These are phyloP conservation scores for Xylariaceae sp. DNA, from an alignment of 2,329 filamentous ascomycete species.

Conservation along the genomic window DNA sequence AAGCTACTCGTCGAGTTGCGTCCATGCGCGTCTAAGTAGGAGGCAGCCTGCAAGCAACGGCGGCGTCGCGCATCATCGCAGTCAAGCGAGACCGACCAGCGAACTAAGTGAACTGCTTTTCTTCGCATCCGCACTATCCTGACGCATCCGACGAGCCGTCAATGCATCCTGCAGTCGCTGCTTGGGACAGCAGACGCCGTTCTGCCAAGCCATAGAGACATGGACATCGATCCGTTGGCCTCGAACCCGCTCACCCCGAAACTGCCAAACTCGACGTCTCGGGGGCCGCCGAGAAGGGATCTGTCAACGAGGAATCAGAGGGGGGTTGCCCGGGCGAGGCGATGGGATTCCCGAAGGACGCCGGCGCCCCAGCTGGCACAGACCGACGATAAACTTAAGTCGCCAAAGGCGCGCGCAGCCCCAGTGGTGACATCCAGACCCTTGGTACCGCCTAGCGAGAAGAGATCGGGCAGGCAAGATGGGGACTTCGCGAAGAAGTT, in stretches of 20 bases:
- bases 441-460: slow-evolving; percentile 20
- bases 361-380: slow-evolving; percentile 15
- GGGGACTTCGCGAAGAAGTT: slow-evolving; percentile 39
- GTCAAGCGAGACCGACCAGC: too few species aligned
- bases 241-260: slow-evolving; percentile 15
- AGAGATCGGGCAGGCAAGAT: slow-evolving; percentile 18
- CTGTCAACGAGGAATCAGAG: slow-evolving; percentile 15
- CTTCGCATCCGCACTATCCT: slow-evolving; percentile 1
- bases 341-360: slow-evolving; percentile 14
- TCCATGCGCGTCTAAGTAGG: too few species aligned
- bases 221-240: slow-evolving; percentile 22
- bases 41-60: too few species aligned
- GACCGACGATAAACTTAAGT: slow-evolving; percentile 9
- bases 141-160: slow-evolving; percentile 11
- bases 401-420: slow-evolving; percentile 15
- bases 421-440: slow-evolving; percentile 17
- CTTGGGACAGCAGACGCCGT: slow-evolving; percentile 19
- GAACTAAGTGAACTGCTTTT: too few species aligned
- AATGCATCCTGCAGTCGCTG: slow-evolving; percentile 21
- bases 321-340: slow-evolving; percentile 8
- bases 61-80: too few species aligned
- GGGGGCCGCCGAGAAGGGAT: slow-evolving; percentile 14
- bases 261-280: slow-evolving; percentile 17
- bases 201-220: slow-evolving; percentile 24
- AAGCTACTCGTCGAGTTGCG: too few species aligned